Percentiles rank a stretch among this genome's conserved stretches.
These are phyloP conservation scores for Fomitopsis pulvina DNA, from an alignment of 768 basidiomycete species.

Conservation along the genomic window DNA sequence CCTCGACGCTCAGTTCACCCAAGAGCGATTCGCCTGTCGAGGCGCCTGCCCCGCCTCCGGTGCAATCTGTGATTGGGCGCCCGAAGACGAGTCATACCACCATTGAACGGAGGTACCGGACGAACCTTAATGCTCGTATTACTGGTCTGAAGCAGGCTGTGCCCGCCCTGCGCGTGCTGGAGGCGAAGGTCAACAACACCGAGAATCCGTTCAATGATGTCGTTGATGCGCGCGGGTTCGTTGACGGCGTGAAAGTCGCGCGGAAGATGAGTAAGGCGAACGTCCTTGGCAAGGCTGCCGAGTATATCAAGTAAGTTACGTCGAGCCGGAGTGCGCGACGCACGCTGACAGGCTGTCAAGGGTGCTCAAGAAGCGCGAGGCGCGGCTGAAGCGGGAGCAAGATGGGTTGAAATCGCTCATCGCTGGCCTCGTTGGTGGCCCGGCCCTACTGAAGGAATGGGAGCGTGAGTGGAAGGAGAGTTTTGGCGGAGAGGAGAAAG, in stretches of 20 bases:
- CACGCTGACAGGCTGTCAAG: slow-evolving; percentile 26
- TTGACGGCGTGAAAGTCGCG: slow-evolving; percentile 90
- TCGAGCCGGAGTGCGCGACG: background rate
- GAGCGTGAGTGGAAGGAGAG: slow-evolving; percentile 65
- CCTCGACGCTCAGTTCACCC: slow-evolving; percentile 35
- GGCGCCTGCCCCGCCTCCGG: slow-evolving; percentile 10
- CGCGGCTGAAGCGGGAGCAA: slow-evolving; percentile 65
- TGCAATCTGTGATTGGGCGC: slow-evolving; percentile 28
- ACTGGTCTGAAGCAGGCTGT: slow-evolving; percentile 75
- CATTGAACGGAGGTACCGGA: slow-evolving; percentile 83
- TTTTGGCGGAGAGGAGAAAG: slow-evolving; percentile 73
- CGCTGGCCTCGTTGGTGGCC: slow-evolving; percentile 66
- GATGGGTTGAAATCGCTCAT: slow-evolving; percentile 67
- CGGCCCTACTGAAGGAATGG: slow-evolving; percentile 66
- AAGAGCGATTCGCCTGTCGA: slow-evolving; percentile 22
- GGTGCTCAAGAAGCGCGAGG: slow-evolving; percentile 76
- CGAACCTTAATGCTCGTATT: slow-evolving; percentile 83
- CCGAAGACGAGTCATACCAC: slow-evolving; percentile 90
- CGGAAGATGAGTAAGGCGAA: slow-evolving; percentile 89
- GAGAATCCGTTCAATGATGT: slow-evolving; percentile 34
- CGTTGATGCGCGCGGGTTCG: slow-evolving; percentile 79
- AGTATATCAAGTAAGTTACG: slow-evolving; percentile 63
- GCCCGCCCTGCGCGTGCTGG: slow-evolving; percentile 75
- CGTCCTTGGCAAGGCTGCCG: slow-evolving; percentile 83
- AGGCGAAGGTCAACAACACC: slow-evolving; percentile 39